Evolutionary conservation across 345 rosid species (phyloP), one percentile per base, ranked within the genome.

Genomic region (Linum usitatissimum): DNA sequence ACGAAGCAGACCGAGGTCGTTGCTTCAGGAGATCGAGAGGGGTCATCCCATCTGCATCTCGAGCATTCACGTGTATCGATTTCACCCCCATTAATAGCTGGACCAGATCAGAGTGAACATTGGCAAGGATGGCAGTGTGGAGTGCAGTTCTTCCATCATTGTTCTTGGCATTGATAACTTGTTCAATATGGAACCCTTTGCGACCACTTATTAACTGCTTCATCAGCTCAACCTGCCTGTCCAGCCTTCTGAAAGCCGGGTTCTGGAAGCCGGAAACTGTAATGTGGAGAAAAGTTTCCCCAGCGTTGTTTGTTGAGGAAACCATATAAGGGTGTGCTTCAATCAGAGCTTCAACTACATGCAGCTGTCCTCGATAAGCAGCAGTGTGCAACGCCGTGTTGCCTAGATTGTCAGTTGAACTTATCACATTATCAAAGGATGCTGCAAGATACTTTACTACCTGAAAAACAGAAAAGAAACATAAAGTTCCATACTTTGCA

Each of bases 21-120:
- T 77, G 87, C 72, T 73, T 81, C 36, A 91, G 88, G 3, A 89
- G 81, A 77, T 88, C 98, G 8, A 88, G 96, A 0, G 96, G 83
- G 63, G 91, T 85, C 96, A 86, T 73, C 59, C 92, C 89, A 62
- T 86, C 71, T 5, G 70, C 76, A 62, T 88, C 92, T 0, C 75
- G 70, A 34, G 77, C 65, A 66, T 91, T 91, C 18, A 91, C 84
- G 67, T 86, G 68, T 53, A 86, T 83, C 1, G 79, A 82, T 57
- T 57, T 77, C 23, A 83, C 88, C 54, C 84, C 78, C 81, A 88
- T 83, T 62, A 91, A 79, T 55, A 91, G 79, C 79, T 82, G 80
- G 45, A 85, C 90, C 3, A 83, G 76, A 53, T 85, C 83, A 2
- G 77, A 67, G 31, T 88, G 90, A 60, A 81, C 77, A 57, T 85